Evolutionary conservation across 164 flowering plant species (phyloP), one percentile per base, ranked within the genome.

Genomic region (Aristolochia californica): DNA sequence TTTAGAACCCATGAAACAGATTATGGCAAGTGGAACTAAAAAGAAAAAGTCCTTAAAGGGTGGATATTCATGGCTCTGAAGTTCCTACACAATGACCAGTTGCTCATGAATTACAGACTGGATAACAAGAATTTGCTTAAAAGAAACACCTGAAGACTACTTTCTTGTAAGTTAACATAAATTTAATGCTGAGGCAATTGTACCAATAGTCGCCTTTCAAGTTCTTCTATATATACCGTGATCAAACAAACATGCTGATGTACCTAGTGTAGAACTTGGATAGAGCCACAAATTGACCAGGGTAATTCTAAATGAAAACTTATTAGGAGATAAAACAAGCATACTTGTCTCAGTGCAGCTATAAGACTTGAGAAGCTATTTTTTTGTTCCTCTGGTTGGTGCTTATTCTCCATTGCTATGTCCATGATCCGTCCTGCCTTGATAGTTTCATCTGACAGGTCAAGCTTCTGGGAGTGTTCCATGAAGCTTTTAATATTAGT

Each of bases 391-490:
- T 57, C 56, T 18, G 61, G 47, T 40, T 58, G 55, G 43, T 57
- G 9, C 30, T 28, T 57, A 38, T 45, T 25, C 44, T 65, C 53
- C 13, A 43, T 23, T 45, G 59, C 63, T 24, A 55, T 23, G 60
- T 65, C 66, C 66, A 69, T 45, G 27, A 57, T 54, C 30, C 61
- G 53, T 61, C 69, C 68, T 13, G 72, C 66, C 40, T 24, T 48
- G 43, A 64, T 45, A 18, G 43, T 61, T 65, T 44, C 66, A 65
- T 69, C 68, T 15, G 24, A 34, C n/a, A 43, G 57, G 25, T 59
- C 62, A 44, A 61, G 60, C 56, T 53, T 57, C 26, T 57, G 38
- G 28, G 59, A 61, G 23, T 34, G 13, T 65, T 53, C 72, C 13
- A 23, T 38, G 43, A 56, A 65, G 53, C 72, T 65, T n/a, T 2